Base-by-base conservation (phyloP, 306 rosid species). In the Citrullus mucosospermus region DNA sequence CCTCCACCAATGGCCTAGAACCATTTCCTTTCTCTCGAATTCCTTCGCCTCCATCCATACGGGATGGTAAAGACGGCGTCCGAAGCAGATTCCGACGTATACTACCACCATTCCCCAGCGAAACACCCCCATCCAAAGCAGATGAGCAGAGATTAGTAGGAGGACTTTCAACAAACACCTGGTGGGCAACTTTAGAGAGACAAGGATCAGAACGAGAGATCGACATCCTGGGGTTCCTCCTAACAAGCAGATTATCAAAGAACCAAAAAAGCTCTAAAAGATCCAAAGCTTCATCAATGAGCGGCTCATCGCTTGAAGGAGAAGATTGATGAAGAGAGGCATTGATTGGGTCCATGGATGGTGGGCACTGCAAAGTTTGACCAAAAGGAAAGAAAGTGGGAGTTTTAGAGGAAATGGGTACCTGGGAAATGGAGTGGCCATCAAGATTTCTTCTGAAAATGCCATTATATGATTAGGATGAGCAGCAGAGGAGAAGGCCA, bases 221-320 rank as follows among this genome's bases (percentile, higher is more conserved):
- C 36, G 75, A 53, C 85, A 95, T 88, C 61, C 39, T 86, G 79
- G 91, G 84, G 71, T 76, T 88, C 76, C 79, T 82, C 46, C 73
- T 80, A 30, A 8, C 1, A 2, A 95, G 83, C 85, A 87, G 70
- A 85, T 91, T 91, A 18, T 84, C 88, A 78, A 92, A 95, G 82
- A 88, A 92, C 99, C 99, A 95, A 50, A 83, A 85, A 71, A 88
- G 89, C 60, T 95, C 97, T 44, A 92, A 82, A 81, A 91, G 91
- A 87, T 94, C 93, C 56, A 88, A 74, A 58, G 91, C 84, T 76
- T 87, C 93, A 32, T 60, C 73, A 55, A 79, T 85, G 78, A 80
- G 87, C 38, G 44, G 46, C 3, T 87, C 87, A 61, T 16, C 82
- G 28, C 81, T 78, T 14, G 85, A 86, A 68, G 86, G 84, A n/a